Evolutionary conservation across 257 asterid species (phyloP), one percentile per base, ranked within the genome.

Genomic region (Lantana camara): DNA sequence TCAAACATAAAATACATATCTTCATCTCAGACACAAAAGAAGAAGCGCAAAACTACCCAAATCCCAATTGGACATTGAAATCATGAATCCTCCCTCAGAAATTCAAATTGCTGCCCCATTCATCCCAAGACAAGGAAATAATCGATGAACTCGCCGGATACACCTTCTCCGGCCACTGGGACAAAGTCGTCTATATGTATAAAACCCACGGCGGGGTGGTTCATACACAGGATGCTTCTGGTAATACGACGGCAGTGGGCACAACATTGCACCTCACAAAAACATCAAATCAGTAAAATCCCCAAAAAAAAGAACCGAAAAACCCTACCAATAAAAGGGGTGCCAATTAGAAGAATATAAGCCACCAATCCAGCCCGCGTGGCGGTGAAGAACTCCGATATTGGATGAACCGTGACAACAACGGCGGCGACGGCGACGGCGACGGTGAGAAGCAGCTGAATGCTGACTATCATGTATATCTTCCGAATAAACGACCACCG

Each of bases 401-500:
- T 71, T 0, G 96, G 89, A 6, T 62, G 89, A 45, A 81, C 82
- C 0, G 79, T 71, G 13, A 87, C 91, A 15, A 87, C 88, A 16
- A 86, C 70, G 38, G 80, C 59, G 19, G 89, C 90, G 11, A n/a
- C n/a, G n/a, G n/a, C n/a, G n/a, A 87, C 84, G 1, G 83, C 96
- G 27, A 80, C 60, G 0, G 96, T 87, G 32, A 85, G 79, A 70
- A 90, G 85, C 74, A 90, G 74, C 59, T 90, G 97, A 35, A 90
- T 45, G 20, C 80, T 76, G 20, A 90, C 66, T 1, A 90, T 88
- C 0, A 86, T 52, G 69, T 90, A 90, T 2, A 90, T 81, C 73
- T 90, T 90, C 19, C 97, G 77, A 20, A 90, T 85, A 58, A 90
- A 90, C 11, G 89, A 79, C 97, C 97, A 90, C 42, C 96, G 84